Evolutionary conservation across 805 yeast genomes (phyloP).

Genomic region (Hanseniaspora mollemarum): DNA sequence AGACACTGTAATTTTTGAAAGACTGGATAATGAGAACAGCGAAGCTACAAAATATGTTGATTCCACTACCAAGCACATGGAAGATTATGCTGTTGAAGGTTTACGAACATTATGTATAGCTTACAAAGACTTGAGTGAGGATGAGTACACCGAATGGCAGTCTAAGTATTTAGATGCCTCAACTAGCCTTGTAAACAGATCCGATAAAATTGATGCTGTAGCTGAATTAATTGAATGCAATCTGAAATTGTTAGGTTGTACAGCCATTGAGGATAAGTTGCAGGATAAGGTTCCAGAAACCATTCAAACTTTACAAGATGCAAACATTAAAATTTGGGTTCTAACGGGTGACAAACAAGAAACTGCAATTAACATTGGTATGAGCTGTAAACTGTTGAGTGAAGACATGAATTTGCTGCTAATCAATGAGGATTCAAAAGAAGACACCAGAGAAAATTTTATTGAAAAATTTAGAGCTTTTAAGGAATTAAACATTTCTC

Average conservation of each 20-base stretch:
- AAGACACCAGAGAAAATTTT: constrained; percentile 64
- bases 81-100: constrained; percentile 95
- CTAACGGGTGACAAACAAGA: constrained; percentile 97
- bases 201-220: constrained; percentile 67
- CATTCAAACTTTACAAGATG: constrained; percentile 85
- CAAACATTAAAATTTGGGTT: constrained; percentile 96
- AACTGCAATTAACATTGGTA: constrained; percentile 95
- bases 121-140: constrained; percentile 62
- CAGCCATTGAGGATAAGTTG: constrained; percentile 94
- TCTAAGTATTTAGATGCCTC: constrained; percentile 62
- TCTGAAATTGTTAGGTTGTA: constrained; percentile 79
- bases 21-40: constrained; percentile 43
- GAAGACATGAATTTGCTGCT: constrained; percentile 92
- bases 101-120: constrained; percentile 91
- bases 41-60: constrained; percentile 63
- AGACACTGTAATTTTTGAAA: constrained; percentile 85
- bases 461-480: constrained; percentile 67
- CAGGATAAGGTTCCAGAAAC: constrained; percentile 99
- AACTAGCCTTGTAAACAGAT: constrained; percentile 64
- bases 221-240: constrained; percentile 81
- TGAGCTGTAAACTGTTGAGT: constrained; percentile 87
- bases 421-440: constrained; percentile 74
- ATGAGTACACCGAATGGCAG: constrained; percentile 67
- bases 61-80: constrained; percentile 74
- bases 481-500: constrained; percentile 49